These are phyloP conservation scores for Termitomyces sp. DNA, from an alignment of 768 basidiomycete species.

Conservation along the genomic window DNA sequence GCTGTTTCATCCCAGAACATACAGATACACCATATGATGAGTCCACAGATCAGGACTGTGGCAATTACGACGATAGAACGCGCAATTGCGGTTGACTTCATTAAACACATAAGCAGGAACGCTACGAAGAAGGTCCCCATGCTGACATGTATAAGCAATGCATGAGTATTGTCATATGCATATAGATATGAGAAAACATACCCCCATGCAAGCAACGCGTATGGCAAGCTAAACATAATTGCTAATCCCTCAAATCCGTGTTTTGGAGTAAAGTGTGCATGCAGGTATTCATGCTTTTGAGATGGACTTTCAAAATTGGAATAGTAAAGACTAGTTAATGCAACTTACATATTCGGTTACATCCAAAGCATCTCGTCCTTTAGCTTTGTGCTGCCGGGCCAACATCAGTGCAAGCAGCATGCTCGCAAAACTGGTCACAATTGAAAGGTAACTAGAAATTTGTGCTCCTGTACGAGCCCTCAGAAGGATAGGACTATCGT, in stretches of 20 bases:
- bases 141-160: not conserved
- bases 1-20: not conserved
- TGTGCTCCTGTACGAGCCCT: slow-evolving; percentile 23
- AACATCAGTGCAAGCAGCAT: slow-evolving; percentile 21
- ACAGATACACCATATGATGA: slow-evolving; percentile 1
- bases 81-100: not conserved
- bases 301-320: not conserved
- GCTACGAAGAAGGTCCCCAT: not conserved
- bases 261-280: not conserved
- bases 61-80: not conserved
- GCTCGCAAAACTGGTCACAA: slow-evolving; percentile 34
- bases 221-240: slow-evolving; percentile 8
- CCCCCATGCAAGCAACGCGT: slow-evolving; percentile 6
- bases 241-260: slow-evolving; percentile 1
- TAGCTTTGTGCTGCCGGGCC: too few species aligned
- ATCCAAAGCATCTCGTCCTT: slow-evolving; percentile 2
- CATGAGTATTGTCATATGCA: not conserved
- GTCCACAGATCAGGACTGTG: not conserved
- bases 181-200: not conserved
- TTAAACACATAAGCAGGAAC: slow-evolving; percentile 1
- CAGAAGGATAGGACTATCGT: slow-evolving; percentile 15
- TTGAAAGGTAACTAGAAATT: slow-evolving; percentile 39
- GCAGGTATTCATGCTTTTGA: not conserved
- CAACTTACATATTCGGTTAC: not conserved
- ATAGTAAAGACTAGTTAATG: not conserved